Conservation (phyloP, 108 stramenopile genomes). For the Skeletonema menzelii region DNA sequence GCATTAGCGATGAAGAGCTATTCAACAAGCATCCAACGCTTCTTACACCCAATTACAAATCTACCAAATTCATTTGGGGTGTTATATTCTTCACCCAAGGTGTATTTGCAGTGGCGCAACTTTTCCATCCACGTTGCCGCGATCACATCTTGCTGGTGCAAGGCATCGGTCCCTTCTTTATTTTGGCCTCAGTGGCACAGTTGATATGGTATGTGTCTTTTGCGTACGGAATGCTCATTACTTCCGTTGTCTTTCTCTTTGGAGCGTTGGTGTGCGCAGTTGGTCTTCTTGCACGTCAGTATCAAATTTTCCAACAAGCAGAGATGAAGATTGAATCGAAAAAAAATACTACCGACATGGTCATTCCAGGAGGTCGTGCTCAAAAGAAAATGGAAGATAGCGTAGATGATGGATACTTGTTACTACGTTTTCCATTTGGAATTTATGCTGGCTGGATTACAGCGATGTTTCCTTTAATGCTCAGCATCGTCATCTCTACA, state of each 20-base stretch:
- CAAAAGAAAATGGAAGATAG: neutral
- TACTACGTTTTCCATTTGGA: constrained; percentile 42
- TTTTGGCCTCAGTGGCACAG: constrained; percentile 23
- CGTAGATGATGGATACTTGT: constrained; percentile 28
- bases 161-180: constrained; percentile 13
- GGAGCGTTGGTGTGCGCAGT: constrained; percentile 11
- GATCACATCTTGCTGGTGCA: constrained; percentile 20
- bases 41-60: constrained; percentile 66
- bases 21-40: constrained; percentile 79
- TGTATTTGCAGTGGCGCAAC: constrained; percentile 62
- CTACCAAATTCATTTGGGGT: constrained; percentile 82
- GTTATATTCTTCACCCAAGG: constrained; percentile 73
- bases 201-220: constrained; percentile 22
- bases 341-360: neutral
- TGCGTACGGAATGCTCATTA: constrained; percentile 27
- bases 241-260: constrained; percentile 16
- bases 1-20: constrained; percentile 53
- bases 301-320: neutral
- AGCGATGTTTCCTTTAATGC: constrained; percentile 28
- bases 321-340: neutral
- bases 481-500: constrained; percentile 25
- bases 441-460: constrained; percentile 43
- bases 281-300: constrained; percentile 20
- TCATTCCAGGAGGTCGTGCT: neutral
- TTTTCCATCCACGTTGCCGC: constrained; percentile 19